These are phyloP conservation scores for Phyllosticta citriasiana DNA, from an alignment of 2,329 filamentous ascomycete species.

Conservation along the genomic window DNA sequence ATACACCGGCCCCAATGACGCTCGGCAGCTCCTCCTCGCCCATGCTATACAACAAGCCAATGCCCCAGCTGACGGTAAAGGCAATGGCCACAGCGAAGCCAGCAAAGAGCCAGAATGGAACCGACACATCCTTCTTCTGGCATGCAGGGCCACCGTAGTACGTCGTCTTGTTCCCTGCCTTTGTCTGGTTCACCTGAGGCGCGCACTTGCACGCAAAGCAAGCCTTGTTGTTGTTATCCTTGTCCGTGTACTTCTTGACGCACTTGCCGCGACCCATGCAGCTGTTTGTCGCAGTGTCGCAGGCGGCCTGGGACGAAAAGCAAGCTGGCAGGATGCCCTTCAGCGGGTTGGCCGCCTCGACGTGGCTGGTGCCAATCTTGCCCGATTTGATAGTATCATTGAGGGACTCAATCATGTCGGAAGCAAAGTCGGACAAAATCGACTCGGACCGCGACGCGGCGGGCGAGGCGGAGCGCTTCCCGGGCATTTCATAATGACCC, in stretches of 20 bases:
- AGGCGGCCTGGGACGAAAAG: conserved; percentile 60
- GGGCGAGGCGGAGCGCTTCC: conserved; percentile 5
- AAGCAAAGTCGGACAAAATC: conserved; percentile 3
- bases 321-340: conserved; percentile 57
- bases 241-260: conserved; percentile 51
- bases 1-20: conserved; percentile 92
- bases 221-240: conserved; percentile 32
- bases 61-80: conserved; percentile 56
- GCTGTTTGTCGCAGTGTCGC: conserved; percentile 58
- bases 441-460: conserved; percentile 1
- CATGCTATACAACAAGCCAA: conserved; percentile 72
- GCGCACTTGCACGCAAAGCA: conserved; percentile 78
- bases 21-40: conserved; percentile 82
- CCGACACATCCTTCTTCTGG: conserved; percentile 83
- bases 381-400: conserved; percentile 21
- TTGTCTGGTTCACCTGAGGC: conserved; percentile 42
- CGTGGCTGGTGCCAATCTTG: conserved; percentile 17
- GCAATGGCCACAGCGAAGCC: conserved; percentile 64
- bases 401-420: conserved; percentile 2
- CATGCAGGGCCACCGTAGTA: conserved; percentile 81
- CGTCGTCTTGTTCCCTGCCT: conserved; percentile 46
- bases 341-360: conserved; percentile 21
- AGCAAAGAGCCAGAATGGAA: conserved; percentile 78
- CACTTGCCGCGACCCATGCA: conserved; percentile 80
- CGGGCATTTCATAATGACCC: conserved; percentile 20